A percentile compares a stretch with the other conserved stretches of the same genome.
Evolutionary conservation across 1,284 basidiomycete genomes (phyloP).

Genomic region (Tremellales sp.): DNA sequence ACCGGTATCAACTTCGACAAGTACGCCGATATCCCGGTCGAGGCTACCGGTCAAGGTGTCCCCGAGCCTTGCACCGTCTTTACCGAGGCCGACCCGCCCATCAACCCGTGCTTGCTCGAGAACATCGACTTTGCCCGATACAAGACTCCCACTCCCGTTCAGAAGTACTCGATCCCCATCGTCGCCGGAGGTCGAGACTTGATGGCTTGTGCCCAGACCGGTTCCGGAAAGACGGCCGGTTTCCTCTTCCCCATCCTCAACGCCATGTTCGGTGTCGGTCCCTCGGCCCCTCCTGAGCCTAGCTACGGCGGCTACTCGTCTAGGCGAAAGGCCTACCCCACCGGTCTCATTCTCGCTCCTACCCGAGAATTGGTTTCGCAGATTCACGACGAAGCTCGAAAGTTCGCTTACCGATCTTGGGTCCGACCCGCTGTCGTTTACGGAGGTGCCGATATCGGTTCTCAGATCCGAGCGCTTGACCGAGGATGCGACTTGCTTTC

Average conservation of each 20-base stretch:
- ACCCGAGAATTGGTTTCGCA: slow-evolving; percentile 98
- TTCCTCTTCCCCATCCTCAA: slow-evolving; percentile 99
- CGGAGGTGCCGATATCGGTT: slow-evolving; percentile 96
- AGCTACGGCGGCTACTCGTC: slow-evolving; percentile 60
- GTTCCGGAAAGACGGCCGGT: slow-evolving; percentile 98
- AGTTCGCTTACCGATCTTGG: slow-evolving; percentile 99
- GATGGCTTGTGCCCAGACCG: slow-evolving; percentile 99
- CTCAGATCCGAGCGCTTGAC: slow-evolving; percentile 90
- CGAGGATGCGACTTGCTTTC: slow-evolving; percentile 95
- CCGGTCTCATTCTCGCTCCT: slow-evolving; percentile 91
- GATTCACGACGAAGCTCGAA: slow-evolving; percentile 98
- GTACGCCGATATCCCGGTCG: slow-evolving; percentile 99
- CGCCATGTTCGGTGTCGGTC: slow-evolving; percentile 82
- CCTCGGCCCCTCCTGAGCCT: slow-evolving; percentile 55
- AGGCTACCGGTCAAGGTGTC: slow-evolving; percentile 91
- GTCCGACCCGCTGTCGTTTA: slow-evolving; percentile 98
- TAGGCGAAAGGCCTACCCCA: slow-evolving; percentile 91
- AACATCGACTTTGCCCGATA: slow-evolving; percentile 93
- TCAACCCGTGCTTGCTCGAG: slow-evolving; percentile 89
- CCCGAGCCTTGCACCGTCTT: slow-evolving; percentile 90
- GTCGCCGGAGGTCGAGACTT: slow-evolving; percentile 85
- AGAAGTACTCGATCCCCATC: slow-evolving; percentile 99
- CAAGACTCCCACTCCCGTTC: slow-evolving; percentile 92
- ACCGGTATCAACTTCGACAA: slow-evolving; percentile 99
- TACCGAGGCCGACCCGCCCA: slow-evolving; percentile 65